A percentile compares a stretch with the other conserved stretches of the same genome.
Conservation (phyloP, 192 early-diverging fungal genomes). For the Phycomyces blakesleeanus region DNA sequence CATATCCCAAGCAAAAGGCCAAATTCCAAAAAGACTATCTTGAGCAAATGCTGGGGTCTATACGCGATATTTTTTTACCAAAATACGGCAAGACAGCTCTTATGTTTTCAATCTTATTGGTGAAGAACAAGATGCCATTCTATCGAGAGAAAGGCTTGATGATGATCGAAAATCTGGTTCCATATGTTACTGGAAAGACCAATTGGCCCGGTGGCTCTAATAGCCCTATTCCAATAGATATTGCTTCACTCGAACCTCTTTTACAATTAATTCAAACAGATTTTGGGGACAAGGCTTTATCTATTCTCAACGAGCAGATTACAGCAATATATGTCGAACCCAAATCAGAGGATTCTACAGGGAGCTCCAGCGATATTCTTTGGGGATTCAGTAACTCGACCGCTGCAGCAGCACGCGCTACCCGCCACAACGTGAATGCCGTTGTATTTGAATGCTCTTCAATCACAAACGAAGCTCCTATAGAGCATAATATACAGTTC, state of each 20-base stretch:
- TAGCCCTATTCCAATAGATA: constrained; percentile 45
- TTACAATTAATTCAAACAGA: constrained; percentile 61
- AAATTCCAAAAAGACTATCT: constrained; percentile 72
- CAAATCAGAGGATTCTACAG: constrained; percentile 4
- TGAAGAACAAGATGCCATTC: constrained; percentile 57
- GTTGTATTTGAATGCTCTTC: constrained; percentile 42
- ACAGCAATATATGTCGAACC: constrained; percentile 24
- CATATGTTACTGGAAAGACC: constrained; percentile 41
- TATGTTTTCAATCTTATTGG: constrained; percentile 56
- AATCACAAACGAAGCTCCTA: constrained; percentile 24
- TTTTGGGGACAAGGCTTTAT: constrained; percentile 60
- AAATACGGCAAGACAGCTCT: constrained; percentile 54
- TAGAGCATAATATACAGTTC: constrained; percentile 35
- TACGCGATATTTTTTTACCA: constrained; percentile 64
- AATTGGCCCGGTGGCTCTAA: not conserved
- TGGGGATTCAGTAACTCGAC: constrained; percentile 33
- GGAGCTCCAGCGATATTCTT: constrained; percentile 19
- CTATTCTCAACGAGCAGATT: constrained; percentile 70
- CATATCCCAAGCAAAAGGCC: constrained; percentile 63
- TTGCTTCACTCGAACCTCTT: constrained; percentile 64
- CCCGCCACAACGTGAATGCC: constrained; percentile 43
- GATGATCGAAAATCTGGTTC: constrained; percentile 65
- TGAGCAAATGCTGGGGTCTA: constrained; percentile 53
- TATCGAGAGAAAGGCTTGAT: constrained; percentile 61
- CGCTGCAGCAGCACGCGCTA: constrained; percentile 19